phyloP scores from a whole-genome alignment of 352 stramenopile genomes.

The Globisporangium okanoganense region DNA sequence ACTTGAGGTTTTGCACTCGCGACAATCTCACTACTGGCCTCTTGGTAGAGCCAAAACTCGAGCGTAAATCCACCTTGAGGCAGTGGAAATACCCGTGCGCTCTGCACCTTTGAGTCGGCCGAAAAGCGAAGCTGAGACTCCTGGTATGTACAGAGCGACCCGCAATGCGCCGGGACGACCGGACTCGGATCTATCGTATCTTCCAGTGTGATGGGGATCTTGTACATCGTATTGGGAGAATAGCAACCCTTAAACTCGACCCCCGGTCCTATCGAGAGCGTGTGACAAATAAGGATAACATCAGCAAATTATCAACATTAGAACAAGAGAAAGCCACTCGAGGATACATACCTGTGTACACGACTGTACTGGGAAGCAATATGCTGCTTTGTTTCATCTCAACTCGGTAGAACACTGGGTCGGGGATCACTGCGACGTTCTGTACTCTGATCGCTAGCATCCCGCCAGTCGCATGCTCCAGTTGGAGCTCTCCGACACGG shows the following conservation, averaged over 20 bases:
- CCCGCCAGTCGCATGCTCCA: conserved; percentile 35
- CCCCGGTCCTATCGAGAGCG: conserved; percentile 22
- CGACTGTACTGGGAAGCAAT: conserved; percentile 6
- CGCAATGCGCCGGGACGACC: conserved; percentile 21
- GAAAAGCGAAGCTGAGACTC: conserved; percentile 40
- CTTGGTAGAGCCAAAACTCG: conserved; percentile 40
- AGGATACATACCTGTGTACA: conserved; percentile 32
- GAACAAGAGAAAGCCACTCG: neutral
- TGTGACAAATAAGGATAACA: neutral
- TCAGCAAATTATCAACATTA: neutral
- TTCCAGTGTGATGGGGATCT: neutral
- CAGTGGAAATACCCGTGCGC: conserved; percentile 21
- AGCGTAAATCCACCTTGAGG: conserved; percentile 23
- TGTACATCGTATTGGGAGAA: conserved; percentile 21
- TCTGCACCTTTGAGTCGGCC: conserved; percentile 20
- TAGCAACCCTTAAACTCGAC: conserved; percentile 34
- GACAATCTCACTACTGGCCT: conserved; percentile 6
- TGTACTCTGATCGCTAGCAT: conserved; percentile 29
- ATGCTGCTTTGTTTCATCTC: conserved; percentile 19
- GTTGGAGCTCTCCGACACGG: conserved; percentile 18
- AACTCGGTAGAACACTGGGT: conserved; percentile 30
- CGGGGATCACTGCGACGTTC: neutral
- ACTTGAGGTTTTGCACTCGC: conserved; percentile 17
- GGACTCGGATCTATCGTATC: neutral
- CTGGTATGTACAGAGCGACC: conserved; percentile 16